Evolutionary conservation across 345 rosid species (phyloP), one percentile per base, ranked within the genome.

Genomic region (Eucalyptus globulus): DNA sequence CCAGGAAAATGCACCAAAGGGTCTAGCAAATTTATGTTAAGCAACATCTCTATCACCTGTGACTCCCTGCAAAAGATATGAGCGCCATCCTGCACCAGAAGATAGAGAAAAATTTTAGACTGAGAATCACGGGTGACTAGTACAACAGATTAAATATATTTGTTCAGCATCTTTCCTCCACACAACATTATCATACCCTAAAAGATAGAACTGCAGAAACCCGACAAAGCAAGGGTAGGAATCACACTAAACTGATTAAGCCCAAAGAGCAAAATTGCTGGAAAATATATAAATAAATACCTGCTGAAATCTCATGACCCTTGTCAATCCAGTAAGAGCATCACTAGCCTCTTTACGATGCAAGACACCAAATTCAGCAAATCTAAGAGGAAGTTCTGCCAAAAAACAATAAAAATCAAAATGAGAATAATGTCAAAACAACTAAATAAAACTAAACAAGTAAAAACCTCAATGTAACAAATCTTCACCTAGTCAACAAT

Each of bases 331-430:
- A 88, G 96, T 95, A 87, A 98, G 97, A 50, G 97, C 99, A 89
- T 97, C 99, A 90, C 97, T 96, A 87, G 99, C 99, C 92, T 97
- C 99, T 47, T 98, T 97, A 21, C 97, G 98, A 90, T 97, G 99
- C 93, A 98, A 91, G 88, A 94, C 99, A 67, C 99, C 99, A 92
- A 96, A 98, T 91, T 98, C 99, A 88, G 99, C 99, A 89, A 95
- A 49, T 88, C 99, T 93, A 88, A 98, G 93, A 90, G 99, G 99
- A 91, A 98, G 95, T 90, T 97, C 99, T 98, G 92, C 91, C 1
- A 22, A 56, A 92, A 2, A 92, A 9, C 26, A 56, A 56, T 56
- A 58, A 53, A 65, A 90, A 17, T 88, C 50, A 87, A 15, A 88
- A 10, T 72, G 54, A 88, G 91, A 21, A 22, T 1, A 56, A 56